These are phyloP conservation scores for Benincasa hispida DNA, from an alignment of 306 rosid species.

Conservation along the genomic window DNA sequence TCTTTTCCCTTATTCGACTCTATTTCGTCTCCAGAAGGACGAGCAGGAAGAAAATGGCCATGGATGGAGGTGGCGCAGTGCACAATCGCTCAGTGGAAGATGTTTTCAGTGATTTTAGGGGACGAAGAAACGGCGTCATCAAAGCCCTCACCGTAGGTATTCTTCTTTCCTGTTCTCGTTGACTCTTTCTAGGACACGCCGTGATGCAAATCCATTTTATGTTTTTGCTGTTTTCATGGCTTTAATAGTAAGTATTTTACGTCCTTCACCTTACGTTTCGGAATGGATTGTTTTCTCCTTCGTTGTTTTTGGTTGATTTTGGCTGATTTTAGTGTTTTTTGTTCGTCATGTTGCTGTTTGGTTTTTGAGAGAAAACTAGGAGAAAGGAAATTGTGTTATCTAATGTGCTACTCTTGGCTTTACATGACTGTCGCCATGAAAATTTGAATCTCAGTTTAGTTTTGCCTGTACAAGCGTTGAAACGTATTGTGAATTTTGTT, in stretches of 20 bases:
- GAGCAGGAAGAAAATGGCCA: constrained; percentile 1
- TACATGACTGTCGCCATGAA: not conserved
- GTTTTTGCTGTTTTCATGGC: not conserved
- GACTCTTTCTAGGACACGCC: not conserved
- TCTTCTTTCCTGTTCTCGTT: not conserved
- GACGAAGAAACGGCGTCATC: constrained; percentile 66
- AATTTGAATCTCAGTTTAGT: not conserved
- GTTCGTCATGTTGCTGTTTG: not conserved
- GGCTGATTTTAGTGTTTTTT: not conserved
- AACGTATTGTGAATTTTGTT: not conserved
- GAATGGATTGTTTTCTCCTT: not conserved
- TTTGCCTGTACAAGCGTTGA: not conserved
- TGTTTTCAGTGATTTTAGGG: constrained; percentile 87
- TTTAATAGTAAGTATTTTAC: not conserved
- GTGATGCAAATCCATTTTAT: not conserved
- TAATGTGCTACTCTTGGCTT: not conserved
- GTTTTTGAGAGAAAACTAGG: not conserved
- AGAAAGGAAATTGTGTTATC: not conserved
- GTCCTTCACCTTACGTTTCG: not conserved
- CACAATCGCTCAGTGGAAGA: constrained; percentile 87
- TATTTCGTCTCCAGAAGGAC: not conserved
- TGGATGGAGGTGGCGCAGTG: constrained; percentile 47
- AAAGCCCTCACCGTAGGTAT: constrained; percentile 82
- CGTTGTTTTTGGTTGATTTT: not conserved
- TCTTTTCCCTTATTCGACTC: not conserved